Percentiles rank a stretch among this genome's conserved stretches.
These are phyloP conservation scores for Gracilaria caudata DNA, from an alignment of 23 red algal species.

Conservation along the genomic window DNA sequence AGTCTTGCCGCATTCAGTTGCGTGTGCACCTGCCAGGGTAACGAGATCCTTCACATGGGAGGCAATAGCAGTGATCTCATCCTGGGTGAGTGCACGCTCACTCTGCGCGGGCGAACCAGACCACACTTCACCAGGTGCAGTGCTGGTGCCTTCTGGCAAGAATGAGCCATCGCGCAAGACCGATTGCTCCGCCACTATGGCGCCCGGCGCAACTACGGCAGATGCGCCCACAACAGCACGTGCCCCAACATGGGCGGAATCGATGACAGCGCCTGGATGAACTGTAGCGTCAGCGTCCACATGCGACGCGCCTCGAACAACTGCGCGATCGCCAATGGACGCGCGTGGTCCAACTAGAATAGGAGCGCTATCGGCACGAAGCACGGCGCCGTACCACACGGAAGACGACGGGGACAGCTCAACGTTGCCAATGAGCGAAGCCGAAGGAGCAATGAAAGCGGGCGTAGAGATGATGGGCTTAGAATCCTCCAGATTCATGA, in stretches of 20 bases:
- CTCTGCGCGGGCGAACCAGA: constrained; percentile 73
- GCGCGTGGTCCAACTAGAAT: constrained; percentile 76
- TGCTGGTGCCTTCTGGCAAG: constrained; percentile 44
- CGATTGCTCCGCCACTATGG: constrained; percentile 49
- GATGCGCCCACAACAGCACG: constrained; percentile 85
- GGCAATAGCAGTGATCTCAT: constrained; percentile 59
- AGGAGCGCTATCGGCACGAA: constrained; percentile 88
- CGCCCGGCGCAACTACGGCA: constrained; percentile 62
- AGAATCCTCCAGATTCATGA: constrained; percentile 56
- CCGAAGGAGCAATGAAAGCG: constrained; percentile 91
- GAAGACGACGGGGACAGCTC: constrained; percentile 63
- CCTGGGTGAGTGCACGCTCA: constrained; percentile 55
- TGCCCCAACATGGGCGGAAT: constrained; percentile 66
- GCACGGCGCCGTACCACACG: constrained; percentile 97
- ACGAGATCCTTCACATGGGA: constrained; percentile 40
- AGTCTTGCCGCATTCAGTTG: constrained; percentile 84
- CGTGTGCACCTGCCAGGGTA: constrained; percentile 78
- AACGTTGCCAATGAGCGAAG: constrained; percentile 88
- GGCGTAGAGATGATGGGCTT: constrained; percentile 50
- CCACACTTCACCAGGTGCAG: constrained; percentile 59
- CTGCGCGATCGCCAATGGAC: constrained; percentile 84
- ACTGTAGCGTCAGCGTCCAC: constrained; percentile 81
- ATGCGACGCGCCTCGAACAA: constrained; percentile 72
- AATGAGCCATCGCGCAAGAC: constrained; percentile 43
- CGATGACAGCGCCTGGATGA: constrained; percentile 66